Base-by-base conservation (phyloP, 2,329 filamentous ascomycete species). In the Leptosphaerulina australis region DNA sequence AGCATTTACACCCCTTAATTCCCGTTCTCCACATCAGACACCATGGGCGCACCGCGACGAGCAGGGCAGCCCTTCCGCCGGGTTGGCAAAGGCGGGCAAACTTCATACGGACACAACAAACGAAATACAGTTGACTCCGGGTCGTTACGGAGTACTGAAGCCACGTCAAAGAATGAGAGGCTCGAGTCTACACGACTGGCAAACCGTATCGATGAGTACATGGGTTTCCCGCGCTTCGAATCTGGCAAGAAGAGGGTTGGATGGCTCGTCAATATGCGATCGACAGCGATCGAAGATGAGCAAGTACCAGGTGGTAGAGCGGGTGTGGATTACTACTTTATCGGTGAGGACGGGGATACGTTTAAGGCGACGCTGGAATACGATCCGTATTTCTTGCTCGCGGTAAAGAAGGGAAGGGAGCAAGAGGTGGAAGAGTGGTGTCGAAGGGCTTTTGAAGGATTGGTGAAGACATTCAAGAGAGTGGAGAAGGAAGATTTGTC, bases 321-420 rank as follows among this genome's bases (percentile, higher is more conserved):
- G 1, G 94, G 90, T 7, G 85, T 99, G 48, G 94, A 99, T 76
- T 97, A 91, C 75, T 99, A 97, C 78, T 99, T 99, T 75, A 88
- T 99, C 50, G 71, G 68, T 48, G 72, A 74, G 36, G 89, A 96
- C 48, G 85, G 90, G 11, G 84, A 87, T 38, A 93, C 88, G 4
- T 99, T 99, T 81, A 99, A 99, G 73, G 92, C 94, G 9, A 97
- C 92, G 0, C 77, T 99, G 58, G 91, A 96, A 76, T 97, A 96
- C 72, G 91, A 97, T 63, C 94, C 94, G 0, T 99, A 99, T 77
- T 96, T 99, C 64, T 76, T 99, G 53, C 85, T 99, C 44, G 93
- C 92, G 0, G 90, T 92, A 43, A 94, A 91, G 73, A 89, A 87
- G 67, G 90, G 91, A 6, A 86, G 86, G 64, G 95, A 99, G 76